Evolutionary conservation across 2,329 filamentous ascomycete species (phyloP).

Genomic region (Fusarium sp.): DNA sequence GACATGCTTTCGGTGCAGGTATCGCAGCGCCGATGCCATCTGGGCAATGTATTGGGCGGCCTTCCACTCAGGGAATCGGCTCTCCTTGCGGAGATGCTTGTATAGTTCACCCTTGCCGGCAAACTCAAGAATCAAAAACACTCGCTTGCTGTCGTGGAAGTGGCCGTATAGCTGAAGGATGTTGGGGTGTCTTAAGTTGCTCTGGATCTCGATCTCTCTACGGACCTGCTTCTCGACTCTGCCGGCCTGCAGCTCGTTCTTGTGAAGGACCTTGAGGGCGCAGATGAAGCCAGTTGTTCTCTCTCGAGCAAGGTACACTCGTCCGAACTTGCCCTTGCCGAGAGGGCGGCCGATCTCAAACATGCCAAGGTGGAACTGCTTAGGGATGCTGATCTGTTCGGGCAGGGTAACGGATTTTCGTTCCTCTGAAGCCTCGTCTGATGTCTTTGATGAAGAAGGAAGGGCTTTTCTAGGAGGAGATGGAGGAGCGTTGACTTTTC

Average conservation of each 20-base stretch:
- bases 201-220: conserved; percentile 90
- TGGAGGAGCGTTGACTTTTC: conserved; percentile 61
- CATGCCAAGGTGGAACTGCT: conserved; percentile 90
- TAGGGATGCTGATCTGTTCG: conserved; percentile 70
- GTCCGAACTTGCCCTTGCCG: conserved; percentile 90
- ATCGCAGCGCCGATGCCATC: conserved; percentile 88
- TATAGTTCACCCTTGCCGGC: conserved; percentile 89
- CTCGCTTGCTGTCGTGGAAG: conserved; percentile 90
- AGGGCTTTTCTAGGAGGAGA: conserved; percentile 69
- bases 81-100: conserved; percentile 85
- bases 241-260: conserved; percentile 82
- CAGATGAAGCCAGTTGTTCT: conserved; percentile 85
- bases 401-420: conserved; percentile 67
- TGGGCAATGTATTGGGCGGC: conserved; percentile 89
- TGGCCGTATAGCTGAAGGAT: conserved; percentile 87
- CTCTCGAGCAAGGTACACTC: conserved; percentile 87
- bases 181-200: conserved; percentile 87
- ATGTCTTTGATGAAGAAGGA: conserved; percentile 57
- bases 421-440: conserved; percentile 68
- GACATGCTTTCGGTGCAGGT: conserved; percentile 96
- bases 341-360: conserved; percentile 92
- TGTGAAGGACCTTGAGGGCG: conserved; percentile 88
- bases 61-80: conserved; percentile 86
- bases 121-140: conserved; percentile 90
- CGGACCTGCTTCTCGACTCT: conserved; percentile 87